phyloP scores from a whole-genome alignment of 345 rosid species.

The Arabidopsis suecica region DNA sequence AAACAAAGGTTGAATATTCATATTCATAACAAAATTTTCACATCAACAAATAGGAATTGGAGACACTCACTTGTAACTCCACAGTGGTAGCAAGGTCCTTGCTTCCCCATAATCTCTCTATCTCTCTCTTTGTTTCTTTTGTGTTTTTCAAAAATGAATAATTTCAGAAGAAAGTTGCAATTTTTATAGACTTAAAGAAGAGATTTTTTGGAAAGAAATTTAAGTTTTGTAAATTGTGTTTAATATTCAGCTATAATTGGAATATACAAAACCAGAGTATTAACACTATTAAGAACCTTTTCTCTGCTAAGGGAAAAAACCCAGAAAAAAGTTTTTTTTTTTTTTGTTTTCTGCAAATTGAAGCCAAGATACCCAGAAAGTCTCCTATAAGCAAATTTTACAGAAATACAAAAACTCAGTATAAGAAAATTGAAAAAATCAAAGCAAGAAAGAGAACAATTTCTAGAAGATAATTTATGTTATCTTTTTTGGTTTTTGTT shows the following conservation, averaged over 20 bases:
- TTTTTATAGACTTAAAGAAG: constrained; percentile 26
- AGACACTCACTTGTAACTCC: constrained; percentile 97
- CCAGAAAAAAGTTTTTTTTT: constrained; percentile 39
- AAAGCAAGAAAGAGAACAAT: constrained; percentile 35
- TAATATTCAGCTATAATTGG: constrained; percentile 45
- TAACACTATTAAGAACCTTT: constrained; percentile 35
- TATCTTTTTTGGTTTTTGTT: neutral
- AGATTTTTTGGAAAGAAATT: constrained; percentile 36
- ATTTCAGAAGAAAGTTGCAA: constrained; percentile 41
- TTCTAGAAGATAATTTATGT: constrained; percentile 19
- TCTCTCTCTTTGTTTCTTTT: constrained; percentile 18
- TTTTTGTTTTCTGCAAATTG: constrained; percentile 44
- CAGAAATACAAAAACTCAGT: constrained; percentile 18
- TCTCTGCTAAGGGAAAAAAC: constrained; percentile 45
- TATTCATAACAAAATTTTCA: neutral
- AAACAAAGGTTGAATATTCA: constrained; percentile 2
- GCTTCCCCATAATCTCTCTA: constrained; percentile 75
- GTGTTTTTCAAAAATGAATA: constrained; percentile 7
- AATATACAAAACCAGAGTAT: constrained; percentile 39
- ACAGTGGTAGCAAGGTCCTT: constrained; percentile 98
- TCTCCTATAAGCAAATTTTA: constrained; percentile 26
- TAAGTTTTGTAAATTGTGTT: constrained; percentile 36
- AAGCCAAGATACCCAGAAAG: constrained; percentile 50
- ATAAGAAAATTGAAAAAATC: constrained; percentile 32
- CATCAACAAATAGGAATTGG: constrained; percentile 42